Conservation (phyloP, 2,329 filamentous ascomycete species). For the Didymella exigua region DNA sequence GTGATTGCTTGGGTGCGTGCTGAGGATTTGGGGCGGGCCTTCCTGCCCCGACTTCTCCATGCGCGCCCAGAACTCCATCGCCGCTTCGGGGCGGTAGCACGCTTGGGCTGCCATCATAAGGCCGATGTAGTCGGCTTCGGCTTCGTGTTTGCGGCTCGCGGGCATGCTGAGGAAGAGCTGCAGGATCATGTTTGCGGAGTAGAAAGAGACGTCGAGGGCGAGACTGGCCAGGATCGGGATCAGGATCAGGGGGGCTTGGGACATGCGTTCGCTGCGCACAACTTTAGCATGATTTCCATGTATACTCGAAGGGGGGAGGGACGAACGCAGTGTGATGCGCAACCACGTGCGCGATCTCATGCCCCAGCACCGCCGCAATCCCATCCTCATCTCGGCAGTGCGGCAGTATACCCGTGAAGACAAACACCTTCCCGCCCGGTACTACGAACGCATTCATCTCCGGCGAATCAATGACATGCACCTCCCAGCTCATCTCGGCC, state of each 20-base stretch:
- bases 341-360: conserved; percentile 78
- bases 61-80: conserved; percentile 65
- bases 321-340: conserved; percentile 45
- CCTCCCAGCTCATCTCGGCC: conserved; percentile 65
- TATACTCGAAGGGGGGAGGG: not conserved
- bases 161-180: conserved; percentile 70
- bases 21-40: conserved; percentile 71
- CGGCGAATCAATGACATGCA: conserved; percentile 73
- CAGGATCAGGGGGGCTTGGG: conserved; percentile 49
- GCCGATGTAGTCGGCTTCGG: conserved; percentile 80
- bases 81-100: conserved; percentile 74
- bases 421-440: conserved; percentile 79
- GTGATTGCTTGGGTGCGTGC: conserved; percentile 75
- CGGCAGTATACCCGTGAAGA: conserved; percentile 74
- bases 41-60: conserved; percentile 63
- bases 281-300: not conserved
- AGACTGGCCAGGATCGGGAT: conserved; percentile 47
- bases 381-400: conserved; percentile 70
- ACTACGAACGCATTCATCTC: conserved; percentile 77
- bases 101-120: conserved; percentile 82
- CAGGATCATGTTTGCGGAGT: conserved; percentile 53
- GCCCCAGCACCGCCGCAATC: conserved; percentile 75
- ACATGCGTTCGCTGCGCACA: conserved; percentile 61
- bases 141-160: conserved; percentile 73
- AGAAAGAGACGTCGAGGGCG: conserved; percentile 51